Percentiles rank a stretch among this genome's conserved stretches.
Evolutionary conservation across 2,329 filamentous ascomycete genomes (phyloP).

Genomic region (Fusarium anguioides): DNA sequence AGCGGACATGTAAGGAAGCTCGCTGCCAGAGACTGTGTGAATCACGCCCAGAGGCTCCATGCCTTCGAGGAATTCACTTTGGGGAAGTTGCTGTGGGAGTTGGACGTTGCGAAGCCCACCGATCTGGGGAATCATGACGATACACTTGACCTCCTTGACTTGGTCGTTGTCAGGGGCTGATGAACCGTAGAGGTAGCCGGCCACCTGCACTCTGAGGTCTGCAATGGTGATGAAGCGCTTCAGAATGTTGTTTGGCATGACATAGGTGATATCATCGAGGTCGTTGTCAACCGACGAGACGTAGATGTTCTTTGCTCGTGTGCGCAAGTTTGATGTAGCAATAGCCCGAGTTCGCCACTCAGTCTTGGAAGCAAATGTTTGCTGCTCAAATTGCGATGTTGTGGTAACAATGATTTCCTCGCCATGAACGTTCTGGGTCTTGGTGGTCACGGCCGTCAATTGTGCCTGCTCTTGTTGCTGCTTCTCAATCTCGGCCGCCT

Average conservation of each 20-base stretch:
- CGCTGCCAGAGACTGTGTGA: conserved; percentile 94
- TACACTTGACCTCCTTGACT: conserved; percentile 96
- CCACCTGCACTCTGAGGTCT: conserved; percentile 95
- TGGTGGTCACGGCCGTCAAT: conserved; percentile 95
- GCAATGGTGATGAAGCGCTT: conserved; percentile 98
- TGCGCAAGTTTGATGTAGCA: conserved; percentile 93
- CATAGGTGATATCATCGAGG: conserved; percentile 91
- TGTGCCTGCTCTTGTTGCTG: conserved; percentile 98
- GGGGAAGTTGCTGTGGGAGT: conserved; percentile 87
- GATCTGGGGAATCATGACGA: conserved; percentile 97
- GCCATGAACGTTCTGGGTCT: conserved; percentile 96
- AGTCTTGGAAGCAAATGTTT: conserved; percentile 97
- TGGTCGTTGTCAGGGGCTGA: conserved; percentile 95
- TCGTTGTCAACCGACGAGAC: conserved; percentile 96
- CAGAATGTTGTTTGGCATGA: conserved; percentile 99
- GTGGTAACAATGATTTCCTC: conserved; percentile 99
- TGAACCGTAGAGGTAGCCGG: conserved; percentile 92
- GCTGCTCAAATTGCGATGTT: conserved; percentile 96
- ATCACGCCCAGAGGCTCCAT: conserved; percentile 95
- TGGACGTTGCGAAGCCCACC: conserved; percentile 93
- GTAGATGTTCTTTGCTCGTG: conserved; percentile 97
- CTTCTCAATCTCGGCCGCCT: conserved; percentile 98
- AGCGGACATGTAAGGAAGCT: conserved; percentile 95
- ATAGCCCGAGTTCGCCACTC: conserved; percentile 98
- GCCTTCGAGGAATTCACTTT: conserved; percentile 87